A percentile compares a stretch with the other conserved stretches of the same genome.
Conservation (phyloP, 352 stramenopile species). For the Phytopythium aichiense region DNA sequence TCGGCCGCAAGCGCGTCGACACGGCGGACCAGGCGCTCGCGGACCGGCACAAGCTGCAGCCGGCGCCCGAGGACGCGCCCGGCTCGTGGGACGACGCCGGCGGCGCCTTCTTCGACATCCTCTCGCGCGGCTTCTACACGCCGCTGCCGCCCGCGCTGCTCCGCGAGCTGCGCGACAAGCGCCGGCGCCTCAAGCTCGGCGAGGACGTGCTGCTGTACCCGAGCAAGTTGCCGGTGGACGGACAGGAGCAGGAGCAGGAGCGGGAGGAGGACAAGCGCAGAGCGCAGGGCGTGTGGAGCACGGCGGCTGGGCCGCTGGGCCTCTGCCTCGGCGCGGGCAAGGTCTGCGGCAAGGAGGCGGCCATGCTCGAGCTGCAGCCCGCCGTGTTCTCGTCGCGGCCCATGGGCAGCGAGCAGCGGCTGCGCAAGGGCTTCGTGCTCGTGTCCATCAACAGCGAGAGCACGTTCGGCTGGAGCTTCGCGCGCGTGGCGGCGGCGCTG, state of each 20-base stretch:
- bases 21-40: constrained; percentile 36
- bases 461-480: constrained; percentile 60
- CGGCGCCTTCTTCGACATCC: constrained; percentile 51
- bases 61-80: constrained; percentile 16
- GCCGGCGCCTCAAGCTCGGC: constrained; percentile 14
- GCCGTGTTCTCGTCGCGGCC: constrained; percentile 56
- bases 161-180: constrained; percentile 30
- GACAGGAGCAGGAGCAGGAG: constrained; percentile 20
- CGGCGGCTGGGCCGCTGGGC: constrained; percentile 45
- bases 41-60: constrained; percentile 32
- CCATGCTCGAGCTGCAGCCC: constrained; percentile 61
- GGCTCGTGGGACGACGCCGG: constrained; percentile 70
- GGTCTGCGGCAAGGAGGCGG: constrained; percentile 54
- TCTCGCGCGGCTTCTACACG: constrained; percentile 66
- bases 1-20: constrained; percentile 54
- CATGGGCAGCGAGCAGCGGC: constrained; percentile 42
- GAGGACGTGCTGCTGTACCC: constrained; percentile 10
- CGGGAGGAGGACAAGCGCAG: constrained; percentile 33
- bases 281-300: constrained; percentile 66
- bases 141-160: constrained; percentile 43
- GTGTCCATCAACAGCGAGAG: constrained; percentile 77
- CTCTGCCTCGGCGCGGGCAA: constrained; percentile 53
- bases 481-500: constrained; percentile 44
- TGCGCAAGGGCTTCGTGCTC: constrained; percentile 73
- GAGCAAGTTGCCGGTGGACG: constrained; percentile 6